phyloP scores from a whole-genome alignment of 129 eudicot species.

The Deinandra increscens region DNA sequence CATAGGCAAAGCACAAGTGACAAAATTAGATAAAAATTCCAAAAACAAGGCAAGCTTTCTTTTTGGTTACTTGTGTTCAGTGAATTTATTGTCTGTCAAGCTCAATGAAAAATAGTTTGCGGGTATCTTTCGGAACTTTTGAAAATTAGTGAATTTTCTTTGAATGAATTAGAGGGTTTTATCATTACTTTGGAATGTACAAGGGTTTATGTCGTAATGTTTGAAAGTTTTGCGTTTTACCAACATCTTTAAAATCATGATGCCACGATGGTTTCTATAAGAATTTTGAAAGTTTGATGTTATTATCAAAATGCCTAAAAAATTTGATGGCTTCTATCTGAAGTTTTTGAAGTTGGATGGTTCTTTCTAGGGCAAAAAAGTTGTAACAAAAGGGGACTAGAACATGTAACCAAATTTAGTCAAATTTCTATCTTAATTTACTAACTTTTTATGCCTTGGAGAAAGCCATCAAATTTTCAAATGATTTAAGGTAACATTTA shows the following conservation, averaged over 20 bases:
- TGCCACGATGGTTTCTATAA: background rate
- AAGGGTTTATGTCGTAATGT: background rate
- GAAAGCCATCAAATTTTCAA: background rate
- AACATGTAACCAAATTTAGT: background rate
- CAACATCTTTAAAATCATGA: background rate
- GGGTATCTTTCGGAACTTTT: background rate
- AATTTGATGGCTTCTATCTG: background rate
- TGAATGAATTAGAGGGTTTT: background rate
- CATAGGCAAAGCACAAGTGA: conserved; percentile 66
- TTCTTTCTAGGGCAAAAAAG: background rate
- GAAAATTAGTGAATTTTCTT: background rate
- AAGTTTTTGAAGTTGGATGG: background rate
- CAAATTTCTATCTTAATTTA: background rate
- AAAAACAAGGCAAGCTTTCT: conserved; percentile 51
- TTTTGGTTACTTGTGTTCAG: background rate
- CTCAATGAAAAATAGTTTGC: conserved; percentile 3
- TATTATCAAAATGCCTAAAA: background rate
- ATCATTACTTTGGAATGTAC: background rate
- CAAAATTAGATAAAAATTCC: conserved; percentile 70
- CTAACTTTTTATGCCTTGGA: background rate
- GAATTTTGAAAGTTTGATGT: background rate
- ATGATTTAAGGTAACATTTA: background rate
- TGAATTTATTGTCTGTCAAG: background rate
- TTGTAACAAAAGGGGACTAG: background rate
- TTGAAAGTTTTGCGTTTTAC: background rate